Evolutionary conservation across 306 rosid genomes (phyloP).

Genomic region (Ochetophila trinervis): DNA sequence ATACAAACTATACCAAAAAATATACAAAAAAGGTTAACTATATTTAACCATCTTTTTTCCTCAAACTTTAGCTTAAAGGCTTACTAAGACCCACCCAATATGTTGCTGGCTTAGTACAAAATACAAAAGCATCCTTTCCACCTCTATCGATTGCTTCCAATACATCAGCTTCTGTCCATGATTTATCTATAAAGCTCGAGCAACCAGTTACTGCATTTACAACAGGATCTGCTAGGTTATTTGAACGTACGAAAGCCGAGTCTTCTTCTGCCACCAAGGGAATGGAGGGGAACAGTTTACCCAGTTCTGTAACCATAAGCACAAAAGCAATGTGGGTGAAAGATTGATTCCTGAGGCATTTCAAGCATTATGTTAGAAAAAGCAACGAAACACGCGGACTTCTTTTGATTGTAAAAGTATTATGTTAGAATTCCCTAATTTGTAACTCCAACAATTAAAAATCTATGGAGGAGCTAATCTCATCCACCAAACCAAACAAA

Average conservation of each 20-base stretch:
- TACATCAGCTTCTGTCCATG: conserved; percentile 57
- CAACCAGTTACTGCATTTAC: conserved; percentile 44
- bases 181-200: conserved; percentile 31
- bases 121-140: conserved; percentile 55
- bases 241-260: conserved; percentile 60
- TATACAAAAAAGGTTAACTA: no score
- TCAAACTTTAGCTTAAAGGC: conserved; percentile 10
- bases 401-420: no score
- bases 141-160: conserved; percentile 86
- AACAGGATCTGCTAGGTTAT: conserved; percentile 59
- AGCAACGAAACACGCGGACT: no score
- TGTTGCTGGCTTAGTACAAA: conserved; percentile 73
- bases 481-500: not conserved
- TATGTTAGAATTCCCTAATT: not conserved
- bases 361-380: no score
- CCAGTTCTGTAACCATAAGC: conserved; percentile 57
- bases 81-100: conserved; percentile 71
- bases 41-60: not conserved
- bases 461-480: not conserved
- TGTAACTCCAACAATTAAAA: not conserved
- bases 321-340: conserved; percentile 10
- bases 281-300: conserved; percentile 71
- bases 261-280: conserved; percentile 98
- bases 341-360: not conserved
- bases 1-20: no score